Base-by-base conservation (phyloP, 1,284 basidiomycete species). In the Trichosporon inkin region DNA sequence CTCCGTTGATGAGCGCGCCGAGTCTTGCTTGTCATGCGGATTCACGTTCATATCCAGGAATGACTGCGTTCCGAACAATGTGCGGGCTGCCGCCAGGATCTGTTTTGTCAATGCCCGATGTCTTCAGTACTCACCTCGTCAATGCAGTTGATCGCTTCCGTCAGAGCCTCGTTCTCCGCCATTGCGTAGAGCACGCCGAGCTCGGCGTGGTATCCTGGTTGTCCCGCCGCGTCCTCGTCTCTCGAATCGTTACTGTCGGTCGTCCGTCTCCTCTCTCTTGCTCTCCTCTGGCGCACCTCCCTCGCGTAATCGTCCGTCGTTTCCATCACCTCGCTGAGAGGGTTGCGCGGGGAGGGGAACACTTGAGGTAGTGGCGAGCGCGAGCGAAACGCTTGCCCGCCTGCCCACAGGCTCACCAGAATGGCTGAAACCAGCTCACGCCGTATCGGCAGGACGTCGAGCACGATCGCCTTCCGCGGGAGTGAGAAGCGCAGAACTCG, bases 281-380 rank as follows among this genome's bases (percentile, higher is more conserved):
- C 57, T 13, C 63, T 60, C 16, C 44, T 44, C 14, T 54, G 19
- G 2, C 64, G 63, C 34, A 71, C 62, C 10, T 65, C 56, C 11
- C 64, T 54, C 0, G 72, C 67, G 36, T 75, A 73, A 22, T 72
- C 71, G 53, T 79, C 76, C 6, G 74, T 68, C 5, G 71, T 70
- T 39, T 70, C 66, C 66, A 73, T 73, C 39, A 78, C 69, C 17
- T 74, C 71, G 2, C 67, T 64, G 14, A 80, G 67, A 2, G 80
- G 76, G 4, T 75, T 64, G 2, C 77, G 70, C 0, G 80, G 76
- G 0, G 74, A 75, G 4, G 81, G 80, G 0, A 82, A 66, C 53
- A 78, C 80, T 57, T 82, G 81, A 1, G 81, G 81, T 7, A 82
- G 66, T 1, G 80, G 78, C 16, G 71, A 67, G 13, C 77, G 70